These are phyloP conservation scores for Acanthamoeba lenticulata DNA, from an alignment of 208 protist genomes.

Conservation along the genomic window DNA sequence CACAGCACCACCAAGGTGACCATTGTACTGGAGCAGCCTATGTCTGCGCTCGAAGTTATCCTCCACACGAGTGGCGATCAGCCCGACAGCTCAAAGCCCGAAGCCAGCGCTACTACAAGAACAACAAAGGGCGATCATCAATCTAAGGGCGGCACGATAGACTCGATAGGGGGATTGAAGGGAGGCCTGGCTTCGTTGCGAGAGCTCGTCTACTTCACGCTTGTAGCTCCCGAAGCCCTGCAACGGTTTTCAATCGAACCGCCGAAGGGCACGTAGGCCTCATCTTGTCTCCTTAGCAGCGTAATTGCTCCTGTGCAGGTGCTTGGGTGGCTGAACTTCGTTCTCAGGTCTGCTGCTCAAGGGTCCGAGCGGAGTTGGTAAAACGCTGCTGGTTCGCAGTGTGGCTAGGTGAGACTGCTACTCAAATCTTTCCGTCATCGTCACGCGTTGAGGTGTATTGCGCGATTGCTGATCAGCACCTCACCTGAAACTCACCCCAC, in stretches of 20 bases:
- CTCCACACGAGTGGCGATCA: not conserved
- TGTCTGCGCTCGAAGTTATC: not conserved
- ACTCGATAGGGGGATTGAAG: conserved; percentile 2
- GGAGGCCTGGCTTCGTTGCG: not conserved
- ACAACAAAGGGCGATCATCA: not conserved
- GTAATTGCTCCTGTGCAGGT: not conserved
- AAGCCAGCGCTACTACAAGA: not conserved
- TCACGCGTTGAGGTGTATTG: no score
- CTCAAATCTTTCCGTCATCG: no score
- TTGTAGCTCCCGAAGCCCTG: not conserved
- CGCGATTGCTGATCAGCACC: not conserved
- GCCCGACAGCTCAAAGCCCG: not conserved
- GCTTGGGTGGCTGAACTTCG: not conserved
- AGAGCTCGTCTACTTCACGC: conserved; percentile 34
- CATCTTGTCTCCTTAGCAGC: no score
- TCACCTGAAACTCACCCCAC: no score
- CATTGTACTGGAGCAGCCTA: not conserved
- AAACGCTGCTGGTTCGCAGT: conserved; percentile 79
- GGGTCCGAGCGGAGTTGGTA: conserved; percentile 95
- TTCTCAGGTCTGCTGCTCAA: conserved; percentile 94
- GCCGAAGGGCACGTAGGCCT: not conserved
- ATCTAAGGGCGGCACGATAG: not conserved
- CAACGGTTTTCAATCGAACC: conserved; percentile 11
- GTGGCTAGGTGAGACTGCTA: conserved; percentile 2
- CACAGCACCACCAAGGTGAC: not conserved